Conservation (phyloP, 192 early-diverging fungal species). For the Umbelopsis sp. region DNA sequence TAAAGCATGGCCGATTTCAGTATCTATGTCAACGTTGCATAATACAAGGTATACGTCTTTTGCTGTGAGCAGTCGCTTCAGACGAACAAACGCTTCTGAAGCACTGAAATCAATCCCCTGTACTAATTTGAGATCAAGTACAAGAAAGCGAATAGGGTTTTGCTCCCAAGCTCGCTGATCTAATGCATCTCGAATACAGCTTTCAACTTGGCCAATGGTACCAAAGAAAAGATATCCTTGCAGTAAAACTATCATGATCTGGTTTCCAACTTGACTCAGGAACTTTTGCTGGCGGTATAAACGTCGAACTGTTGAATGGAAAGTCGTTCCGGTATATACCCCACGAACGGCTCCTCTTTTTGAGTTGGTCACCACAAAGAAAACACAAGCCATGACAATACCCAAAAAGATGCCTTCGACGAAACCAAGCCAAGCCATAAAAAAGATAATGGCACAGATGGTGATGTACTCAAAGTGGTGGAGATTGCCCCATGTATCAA, state of each 20-base stretch:
- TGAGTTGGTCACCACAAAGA: slow-evolving; percentile 87
- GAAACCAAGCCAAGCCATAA: slow-evolving; percentile 94
- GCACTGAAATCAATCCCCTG: slow-evolving; percentile 91
- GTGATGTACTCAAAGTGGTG: slow-evolving; percentile 90
- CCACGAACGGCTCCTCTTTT: slow-evolving; percentile 65
- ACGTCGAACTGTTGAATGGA: slow-evolving; percentile 87
- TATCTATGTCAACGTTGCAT: slow-evolving; percentile 65
- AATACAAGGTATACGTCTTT: slow-evolving; percentile 83
- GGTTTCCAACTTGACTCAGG: slow-evolving; percentile 78
- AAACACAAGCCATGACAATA: slow-evolving; percentile 90
- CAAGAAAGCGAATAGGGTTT: slow-evolving; percentile 81
- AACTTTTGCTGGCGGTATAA: slow-evolving; percentile 88
- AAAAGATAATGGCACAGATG: slow-evolving; percentile 79
- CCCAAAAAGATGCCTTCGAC: slow-evolving; percentile 96
- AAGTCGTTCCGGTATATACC: slow-evolving; percentile 65
- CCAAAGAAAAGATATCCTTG: slow-evolving; percentile 99
- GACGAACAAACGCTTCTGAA: slow-evolving; percentile 85
- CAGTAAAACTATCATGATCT: slow-evolving; percentile 86
- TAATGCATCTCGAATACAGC: slow-evolving; percentile 66
- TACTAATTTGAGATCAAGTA: slow-evolving; percentile 87
- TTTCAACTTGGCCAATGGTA: slow-evolving; percentile 84
- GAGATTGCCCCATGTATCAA: slow-evolving; percentile 85
- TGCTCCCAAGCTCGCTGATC: slow-evolving; percentile 66
- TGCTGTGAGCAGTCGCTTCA: slow-evolving; percentile 72
- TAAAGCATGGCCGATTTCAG: slow-evolving; percentile 71